Evolutionary conservation across 106 monocot species (phyloP).

Genomic region (Apostasia shenzhenica): DNA sequence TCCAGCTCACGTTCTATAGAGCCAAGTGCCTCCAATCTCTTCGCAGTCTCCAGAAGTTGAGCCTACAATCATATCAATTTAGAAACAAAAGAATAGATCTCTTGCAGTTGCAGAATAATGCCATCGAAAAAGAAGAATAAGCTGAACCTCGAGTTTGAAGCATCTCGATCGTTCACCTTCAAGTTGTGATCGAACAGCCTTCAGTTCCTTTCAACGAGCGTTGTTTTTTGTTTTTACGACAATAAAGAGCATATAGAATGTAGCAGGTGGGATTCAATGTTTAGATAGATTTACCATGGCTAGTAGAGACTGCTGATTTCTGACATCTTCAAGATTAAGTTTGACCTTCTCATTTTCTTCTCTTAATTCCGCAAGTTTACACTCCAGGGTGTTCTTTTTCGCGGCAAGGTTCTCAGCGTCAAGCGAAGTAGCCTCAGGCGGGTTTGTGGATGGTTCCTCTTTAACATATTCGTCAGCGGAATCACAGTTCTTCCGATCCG

Average conservation of each 20-base stretch:
- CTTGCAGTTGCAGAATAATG: too few relatives aligned
- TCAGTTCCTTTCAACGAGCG: conserved; percentile 48
- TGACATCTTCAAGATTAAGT: conserved; percentile 38
- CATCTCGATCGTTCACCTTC: conserved; percentile 84
- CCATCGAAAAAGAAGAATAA: background rate
- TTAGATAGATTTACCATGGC: conserved; percentile 33
- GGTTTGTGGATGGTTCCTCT: conserved; percentile 10
- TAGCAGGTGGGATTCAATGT: too few relatives aligned
- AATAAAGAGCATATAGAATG: background rate
- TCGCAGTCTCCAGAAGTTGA: conserved; percentile 59
- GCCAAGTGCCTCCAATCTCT: conserved; percentile 37
- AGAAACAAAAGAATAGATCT: background rate
- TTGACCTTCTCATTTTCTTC: conserved; percentile 57
- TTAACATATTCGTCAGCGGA: conserved; percentile 12
- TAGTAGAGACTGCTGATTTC: conserved; percentile 38
- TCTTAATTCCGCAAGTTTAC: conserved; percentile 47
- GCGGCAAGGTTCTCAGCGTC: conserved; percentile 21
- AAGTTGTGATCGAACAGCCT: conserved; percentile 67
- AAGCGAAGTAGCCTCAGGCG: conserved; percentile 7
- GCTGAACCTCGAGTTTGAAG: conserved; percentile 70
- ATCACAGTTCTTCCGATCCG: conserved; percentile 26
- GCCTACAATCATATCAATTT: conserved; percentile 22
- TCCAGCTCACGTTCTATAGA: conserved; percentile 67
- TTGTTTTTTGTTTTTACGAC: background rate
- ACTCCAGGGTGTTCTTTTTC: conserved; percentile 49